A percentile compares a stretch with the other conserved stretches of the same genome.
Conservation (phyloP, 2,329 filamentous ascomycete genomes). For the Aciculosporium take region DNA sequence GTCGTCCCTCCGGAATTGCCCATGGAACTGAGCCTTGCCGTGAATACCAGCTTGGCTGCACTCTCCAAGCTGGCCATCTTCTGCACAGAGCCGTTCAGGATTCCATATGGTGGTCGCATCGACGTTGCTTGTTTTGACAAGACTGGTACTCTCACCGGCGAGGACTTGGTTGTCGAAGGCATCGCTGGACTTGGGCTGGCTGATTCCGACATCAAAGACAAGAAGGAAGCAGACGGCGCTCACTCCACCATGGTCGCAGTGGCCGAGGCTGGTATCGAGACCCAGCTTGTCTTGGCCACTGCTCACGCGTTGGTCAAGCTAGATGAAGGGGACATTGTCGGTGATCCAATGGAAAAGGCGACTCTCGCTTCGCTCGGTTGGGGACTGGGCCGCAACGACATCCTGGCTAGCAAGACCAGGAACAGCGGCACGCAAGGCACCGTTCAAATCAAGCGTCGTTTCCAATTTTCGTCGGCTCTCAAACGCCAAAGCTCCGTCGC, state of each 20-base stretch:
- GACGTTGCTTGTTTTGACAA: constrained; percentile 98
- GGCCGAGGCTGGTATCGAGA: constrained; percentile 58
- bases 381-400: constrained; percentile 82
- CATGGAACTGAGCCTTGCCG: constrained; percentile 93
- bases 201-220: constrained; percentile 47
- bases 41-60: constrained; percentile 92
- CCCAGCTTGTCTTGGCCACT: constrained; percentile 83
- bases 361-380: constrained; percentile 81
- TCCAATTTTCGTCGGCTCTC: constrained; percentile 93
- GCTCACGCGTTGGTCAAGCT: constrained; percentile 92
- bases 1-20: constrained; percentile 96
- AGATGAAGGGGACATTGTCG: constrained; percentile 92
- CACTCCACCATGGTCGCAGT: constrained; percentile 67
- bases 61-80: constrained; percentile 94
- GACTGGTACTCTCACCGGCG: constrained; percentile 90
- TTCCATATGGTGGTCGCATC: constrained; percentile 87
- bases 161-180: constrained; percentile 92
- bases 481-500: constrained; percentile 95
- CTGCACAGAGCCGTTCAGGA: constrained; percentile 97
- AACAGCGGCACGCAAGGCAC: constrained; percentile 38
- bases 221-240: constrained; percentile 61
- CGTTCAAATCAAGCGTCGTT: constrained; percentile 89
- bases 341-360: constrained; percentile 98
- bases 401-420: constrained; percentile 47
- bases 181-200: constrained; percentile 78